phyloP scores from a whole-genome alignment of 2,329 filamentous ascomycete genomes.

The Pseudocercospora musae region DNA sequence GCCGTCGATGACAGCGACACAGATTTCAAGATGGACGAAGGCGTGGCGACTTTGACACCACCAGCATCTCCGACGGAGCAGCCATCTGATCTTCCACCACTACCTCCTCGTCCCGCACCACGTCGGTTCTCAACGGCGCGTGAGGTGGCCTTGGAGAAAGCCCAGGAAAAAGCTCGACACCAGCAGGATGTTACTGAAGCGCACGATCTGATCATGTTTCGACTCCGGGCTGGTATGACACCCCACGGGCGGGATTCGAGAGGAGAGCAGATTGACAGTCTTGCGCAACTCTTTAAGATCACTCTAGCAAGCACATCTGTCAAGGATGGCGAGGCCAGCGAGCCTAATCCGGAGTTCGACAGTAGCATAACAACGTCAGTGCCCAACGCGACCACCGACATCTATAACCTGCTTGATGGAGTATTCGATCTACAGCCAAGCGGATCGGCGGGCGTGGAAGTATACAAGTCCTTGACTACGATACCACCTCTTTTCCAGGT shows the following conservation, averaged over 20 bases:
- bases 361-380: slow-evolving; percentile 66
- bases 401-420: slow-evolving; percentile 81
- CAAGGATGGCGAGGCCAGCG: slow-evolving; percentile 18
- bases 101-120: slow-evolving; percentile 44
- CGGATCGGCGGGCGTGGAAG: slow-evolving; percentile 52
- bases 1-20: slow-evolving; percentile 17
- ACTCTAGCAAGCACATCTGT: slow-evolving; percentile 22
- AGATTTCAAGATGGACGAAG: slow-evolving; percentile 25
- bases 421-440: slow-evolving; percentile 79
- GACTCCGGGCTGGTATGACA: slow-evolving; percentile 83
- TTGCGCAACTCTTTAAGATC: slow-evolving; percentile 33
- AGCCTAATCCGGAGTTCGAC: slow-evolving; percentile 28
- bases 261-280: slow-evolving; percentile 70
- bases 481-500: slow-evolving; percentile 82
- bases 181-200: slow-evolving; percentile 98
- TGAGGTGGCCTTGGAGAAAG: slow-evolving; percentile 43
- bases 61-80: slow-evolving; percentile 29
- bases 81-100: slow-evolving; percentile 46
- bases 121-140: slow-evolving; percentile 26
- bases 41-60: slow-evolving; percentile 28
- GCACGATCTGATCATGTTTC: slow-evolving; percentile 85
- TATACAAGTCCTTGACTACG: slow-evolving; percentile 63
- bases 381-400: slow-evolving; percentile 57
- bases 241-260: slow-evolving; percentile 63
- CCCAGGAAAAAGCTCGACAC: slow-evolving; percentile 54